Evolutionary conservation across 2,329 filamentous ascomycete genomes (phyloP), one percentile per base, ranked within the genome.

Genomic region (Stemphylium beticola): DNA sequence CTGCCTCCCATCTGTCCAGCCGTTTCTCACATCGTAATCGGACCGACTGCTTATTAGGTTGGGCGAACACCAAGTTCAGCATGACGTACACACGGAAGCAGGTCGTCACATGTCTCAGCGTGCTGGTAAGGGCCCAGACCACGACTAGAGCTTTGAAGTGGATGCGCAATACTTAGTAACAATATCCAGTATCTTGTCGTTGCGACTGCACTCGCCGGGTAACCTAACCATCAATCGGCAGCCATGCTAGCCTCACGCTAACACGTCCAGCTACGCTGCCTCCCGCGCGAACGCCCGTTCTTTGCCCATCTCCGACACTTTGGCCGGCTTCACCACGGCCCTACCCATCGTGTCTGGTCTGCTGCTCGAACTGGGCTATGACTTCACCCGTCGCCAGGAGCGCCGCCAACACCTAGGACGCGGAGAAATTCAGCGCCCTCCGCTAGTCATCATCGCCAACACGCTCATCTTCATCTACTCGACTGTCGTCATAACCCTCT

Each of bases 281-380:
- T 74, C 67, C 32, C 65, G 66, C 36, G 56, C 67, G 22, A 70
- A 64, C 59, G 53, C 57, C 38, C 72, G 75, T 66, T 76, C 75
- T 5, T 69, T 80, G 2, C 78, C 79, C 18, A 76, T 81, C 39
- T 71, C 77, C 10, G 67, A 75, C 55, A 61, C 71, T 29, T 72
- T 80, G 55, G 67, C 71, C 26, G 76, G 75, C 49, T 72, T 80
- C 39, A 71, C 75, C 7, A 71, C 79, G 17, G 73, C 74, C 14
- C 73, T 81, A 1, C 78, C 79, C 4, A 60, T 77, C 18, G 61
- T 81, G 9, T 70, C 76, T 12, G 79, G 78, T 38, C 66, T 80
- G 15, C 68, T 77, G 4, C 72, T 81, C 44, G 74, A 78, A 61
- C 68, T 62, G 26, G 66, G 76, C 45, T 72, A 74, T 43, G 64